Percentiles rank a stretch among this genome's conserved stretches.
Evolutionary conservation across 116 monocot species (phyloP).

Genomic region (Zostera marina): DNA sequence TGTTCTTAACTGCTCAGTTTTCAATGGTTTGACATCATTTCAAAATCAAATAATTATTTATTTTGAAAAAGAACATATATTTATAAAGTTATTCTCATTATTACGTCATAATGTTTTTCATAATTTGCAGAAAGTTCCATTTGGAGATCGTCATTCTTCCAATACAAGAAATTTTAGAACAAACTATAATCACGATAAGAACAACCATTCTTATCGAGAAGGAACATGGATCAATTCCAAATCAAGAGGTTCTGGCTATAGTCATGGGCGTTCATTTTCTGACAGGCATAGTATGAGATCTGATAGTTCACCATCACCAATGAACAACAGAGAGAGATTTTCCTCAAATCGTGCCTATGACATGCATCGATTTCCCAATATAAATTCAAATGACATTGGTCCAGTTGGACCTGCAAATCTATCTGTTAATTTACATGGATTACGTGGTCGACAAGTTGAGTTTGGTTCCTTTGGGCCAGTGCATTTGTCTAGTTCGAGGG

Average conservation of each 20-base stretch:
- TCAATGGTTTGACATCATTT: too few species aligned
- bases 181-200: constrained; percentile 24
- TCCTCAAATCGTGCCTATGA: constrained; percentile 16
- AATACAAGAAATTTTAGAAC: constrained; percentile 28
- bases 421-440: constrained; percentile 22
- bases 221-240: constrained; percentile 42
- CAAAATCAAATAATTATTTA: too few species aligned
- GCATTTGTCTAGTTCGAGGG: constrained; percentile 11
- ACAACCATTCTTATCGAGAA: constrained; percentile 23
- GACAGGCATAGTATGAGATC: constrained; percentile 18
- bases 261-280: constrained; percentile 24
- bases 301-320: background rate
- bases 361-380: constrained; percentile 19
- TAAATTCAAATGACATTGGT: constrained; percentile 17
- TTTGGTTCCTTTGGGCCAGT: constrained; percentile 28
- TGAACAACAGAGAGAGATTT: constrained; percentile 16
- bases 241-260: constrained; percentile 12
- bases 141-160: constrained; percentile 32
- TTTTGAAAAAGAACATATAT: background rate
- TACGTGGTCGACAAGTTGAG: constrained; percentile 30
- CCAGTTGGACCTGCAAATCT: constrained; percentile 16
- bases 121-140: constrained; percentile 31
- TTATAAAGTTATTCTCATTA: background rate
- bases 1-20: too few species aligned
- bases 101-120: background rate